These are phyloP conservation scores for Fusarium pilosicola DNA, from an alignment of 2,329 filamentous ascomycete species.

Conservation along the genomic window DNA sequence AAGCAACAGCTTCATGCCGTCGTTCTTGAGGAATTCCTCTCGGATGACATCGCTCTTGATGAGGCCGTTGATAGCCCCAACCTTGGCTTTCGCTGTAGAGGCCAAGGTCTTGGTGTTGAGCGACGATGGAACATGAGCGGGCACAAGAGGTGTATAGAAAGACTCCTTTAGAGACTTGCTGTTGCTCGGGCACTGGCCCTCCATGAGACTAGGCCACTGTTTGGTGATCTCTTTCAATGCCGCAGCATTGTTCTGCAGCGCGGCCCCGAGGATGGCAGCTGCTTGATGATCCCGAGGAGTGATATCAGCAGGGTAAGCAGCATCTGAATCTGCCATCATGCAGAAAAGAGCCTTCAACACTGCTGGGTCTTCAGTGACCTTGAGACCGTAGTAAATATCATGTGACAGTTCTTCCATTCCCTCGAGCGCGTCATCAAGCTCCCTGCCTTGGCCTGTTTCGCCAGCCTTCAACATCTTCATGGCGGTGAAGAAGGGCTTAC, in stretches of 20 bases:
- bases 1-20: conserved; percentile 65
- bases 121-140: conserved; percentile 35
- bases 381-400: conserved; percentile 75
- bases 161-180: conserved; percentile 48
- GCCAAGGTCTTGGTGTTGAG: conserved; percentile 41
- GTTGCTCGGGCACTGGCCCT: conserved; percentile 50
- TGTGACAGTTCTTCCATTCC: conserved; percentile 72
- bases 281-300: conserved; percentile 61
- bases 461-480: conserved; percentile 61
- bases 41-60: conserved; percentile 64
- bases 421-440: conserved; percentile 62
- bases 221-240: conserved; percentile 63
- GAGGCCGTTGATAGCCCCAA: conserved; percentile 65
- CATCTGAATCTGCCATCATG: conserved; percentile 54
- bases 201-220: conserved; percentile 57
- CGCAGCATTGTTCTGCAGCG: conserved; percentile 72
- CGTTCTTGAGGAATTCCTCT: conserved; percentile 63
- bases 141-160: conserved; percentile 56
- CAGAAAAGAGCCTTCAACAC: conserved; percentile 67
- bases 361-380: conserved; percentile 66
- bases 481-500: conserved; percentile 52
- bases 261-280: conserved; percentile 65
- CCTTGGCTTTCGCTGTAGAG: conserved; percentile 50
- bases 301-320: conserved; percentile 37
- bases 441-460: conserved; percentile 43